A percentile compares a stretch with the other conserved stretches of the same genome.
Conservation (phyloP, 176 grass and related monocot species). For the Bromus sterilis region DNA sequence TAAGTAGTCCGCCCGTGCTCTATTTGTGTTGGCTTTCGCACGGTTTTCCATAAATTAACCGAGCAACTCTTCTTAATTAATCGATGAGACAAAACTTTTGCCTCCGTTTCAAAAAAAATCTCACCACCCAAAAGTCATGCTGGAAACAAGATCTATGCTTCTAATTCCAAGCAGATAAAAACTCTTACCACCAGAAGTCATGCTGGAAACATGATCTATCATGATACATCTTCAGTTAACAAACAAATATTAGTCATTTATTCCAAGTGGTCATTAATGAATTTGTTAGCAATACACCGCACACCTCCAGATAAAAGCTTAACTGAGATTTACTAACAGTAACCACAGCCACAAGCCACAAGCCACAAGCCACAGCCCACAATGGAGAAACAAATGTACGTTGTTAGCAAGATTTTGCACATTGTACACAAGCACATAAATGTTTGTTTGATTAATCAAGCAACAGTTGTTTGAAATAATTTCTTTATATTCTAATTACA, state of each 20-base stretch:
- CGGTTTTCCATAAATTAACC: no score
- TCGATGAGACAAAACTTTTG: no score
- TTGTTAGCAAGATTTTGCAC: slow-evolving; percentile 33
- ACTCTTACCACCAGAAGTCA: not conserved
- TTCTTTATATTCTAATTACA: slow-evolving; percentile 46
- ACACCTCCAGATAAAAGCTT: not conserved
- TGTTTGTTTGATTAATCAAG: slow-evolving; percentile 34
- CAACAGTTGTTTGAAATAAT: slow-evolving; percentile 25
- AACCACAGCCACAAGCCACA: not conserved
- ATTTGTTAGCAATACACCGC: not conserved
- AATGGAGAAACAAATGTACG: not conserved
- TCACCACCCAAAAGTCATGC: no score
- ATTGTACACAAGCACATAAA: slow-evolving; percentile 15
- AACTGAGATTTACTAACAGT: not conserved
- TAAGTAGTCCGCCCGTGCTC: no score
- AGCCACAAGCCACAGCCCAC: not conserved
- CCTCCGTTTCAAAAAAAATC: no score
- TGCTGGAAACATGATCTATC: not conserved
- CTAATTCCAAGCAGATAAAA: not conserved
- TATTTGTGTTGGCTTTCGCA: no score
- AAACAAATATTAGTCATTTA: not conserved
- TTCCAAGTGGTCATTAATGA: not conserved
- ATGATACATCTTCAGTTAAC: not conserved
- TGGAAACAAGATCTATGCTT: no score
- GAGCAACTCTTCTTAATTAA: no score